phyloP scores from a whole-genome alignment of 768 basidiomycete genomes.

The Podaxis carcinomalis region DNA sequence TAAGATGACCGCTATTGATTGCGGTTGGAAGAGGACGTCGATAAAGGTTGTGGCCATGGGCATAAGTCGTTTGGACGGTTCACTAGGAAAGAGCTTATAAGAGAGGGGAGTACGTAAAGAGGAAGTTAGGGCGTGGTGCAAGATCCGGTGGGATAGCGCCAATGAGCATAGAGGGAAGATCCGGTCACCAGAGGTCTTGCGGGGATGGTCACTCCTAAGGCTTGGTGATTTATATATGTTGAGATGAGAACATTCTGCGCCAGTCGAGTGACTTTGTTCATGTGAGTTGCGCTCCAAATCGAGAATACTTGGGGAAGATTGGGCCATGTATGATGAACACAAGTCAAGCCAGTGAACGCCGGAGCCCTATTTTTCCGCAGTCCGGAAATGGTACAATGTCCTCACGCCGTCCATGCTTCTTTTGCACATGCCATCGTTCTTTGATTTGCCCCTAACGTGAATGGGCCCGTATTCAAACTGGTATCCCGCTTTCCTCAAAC shows the following conservation, averaged over 20 bases:
- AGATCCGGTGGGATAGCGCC: not conserved
- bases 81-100: not conserved
- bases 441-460: too few relatives aligned
- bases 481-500: too few relatives aligned
- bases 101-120: constrained; percentile 1
- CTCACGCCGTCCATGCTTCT: not conserved
- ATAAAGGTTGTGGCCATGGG: constrained; percentile 2
- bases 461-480: too few relatives aligned
- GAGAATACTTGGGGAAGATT: not conserved
- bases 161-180: constrained; percentile 3
- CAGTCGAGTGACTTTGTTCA: not conserved
- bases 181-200: not conserved
- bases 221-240: not conserved
- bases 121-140: not conserved
- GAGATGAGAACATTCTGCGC: not conserved
- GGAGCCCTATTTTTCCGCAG: not conserved
- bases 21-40: constrained; percentile 21
- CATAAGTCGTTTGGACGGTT: not conserved
- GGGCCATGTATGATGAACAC: not conserved
- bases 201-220: not conserved
- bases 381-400: not conserved
- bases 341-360: not conserved
- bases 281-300: not conserved
- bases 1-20: constrained; percentile 24
- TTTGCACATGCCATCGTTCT: not conserved